Percentiles rank a stretch among this genome's conserved stretches.
phyloP scores from a whole-genome alignment of 2,329 filamentous ascomycete genomes.

The Plenodomus biglobosus region DNA sequence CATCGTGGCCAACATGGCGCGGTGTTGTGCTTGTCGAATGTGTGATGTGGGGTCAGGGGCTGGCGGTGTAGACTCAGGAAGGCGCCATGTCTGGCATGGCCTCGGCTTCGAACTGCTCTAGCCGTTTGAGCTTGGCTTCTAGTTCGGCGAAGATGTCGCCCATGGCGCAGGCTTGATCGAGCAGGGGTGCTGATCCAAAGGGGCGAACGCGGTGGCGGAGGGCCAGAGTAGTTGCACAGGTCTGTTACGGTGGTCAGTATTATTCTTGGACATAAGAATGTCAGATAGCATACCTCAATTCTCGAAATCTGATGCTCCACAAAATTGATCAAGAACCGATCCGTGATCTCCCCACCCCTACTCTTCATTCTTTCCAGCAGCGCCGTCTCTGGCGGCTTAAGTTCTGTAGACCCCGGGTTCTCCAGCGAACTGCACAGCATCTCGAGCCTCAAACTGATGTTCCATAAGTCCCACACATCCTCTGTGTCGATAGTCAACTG shows the following conservation, averaged over 20 bases:
- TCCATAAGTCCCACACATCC: constrained; percentile 86
- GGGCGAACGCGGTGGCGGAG: constrained; percentile 79
- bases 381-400: constrained; percentile 80
- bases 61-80: constrained; percentile 17
- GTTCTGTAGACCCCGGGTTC: constrained; percentile 60
- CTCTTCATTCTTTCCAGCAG: constrained; percentile 73
- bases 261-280: background rate
- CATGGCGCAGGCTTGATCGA: constrained; percentile 78
- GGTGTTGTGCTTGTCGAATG: no score
- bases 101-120: constrained; percentile 50
- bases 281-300: constrained; percentile 73
- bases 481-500: constrained; percentile 79
- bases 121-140: constrained; percentile 62
- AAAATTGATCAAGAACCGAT: constrained; percentile 83
- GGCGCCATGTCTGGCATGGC: constrained; percentile 32
- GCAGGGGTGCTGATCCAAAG: constrained; percentile 62
- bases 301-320: constrained; percentile 93
- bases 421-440: constrained; percentile 92
- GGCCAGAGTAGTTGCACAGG: constrained; percentile 75
- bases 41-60: no score
- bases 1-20: no score
- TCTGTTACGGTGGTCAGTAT: constrained; percentile 54
- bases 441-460: constrained; percentile 82
- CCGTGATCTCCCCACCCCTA: constrained; percentile 80
- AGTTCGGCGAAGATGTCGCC: constrained; percentile 66